These are phyloP conservation scores for Rhododendron griersonianum DNA, from an alignment of 148 eudicot species.

Conservation along the genomic window DNA sequence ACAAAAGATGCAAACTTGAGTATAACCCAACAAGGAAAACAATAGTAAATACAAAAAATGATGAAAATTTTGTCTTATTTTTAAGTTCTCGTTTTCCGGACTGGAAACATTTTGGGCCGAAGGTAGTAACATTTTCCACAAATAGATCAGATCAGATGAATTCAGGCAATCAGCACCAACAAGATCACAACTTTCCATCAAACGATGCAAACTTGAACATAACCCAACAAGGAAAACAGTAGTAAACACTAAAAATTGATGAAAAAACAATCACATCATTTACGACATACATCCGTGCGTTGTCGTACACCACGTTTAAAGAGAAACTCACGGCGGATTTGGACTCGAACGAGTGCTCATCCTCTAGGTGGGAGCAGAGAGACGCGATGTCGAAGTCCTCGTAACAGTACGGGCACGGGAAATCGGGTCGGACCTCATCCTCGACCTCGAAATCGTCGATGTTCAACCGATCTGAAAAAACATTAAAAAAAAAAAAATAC, in stretches of 20 bases:
- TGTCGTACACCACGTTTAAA: background rate
- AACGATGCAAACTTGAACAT: background rate
- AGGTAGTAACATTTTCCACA: too few species aligned
- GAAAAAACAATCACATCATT: background rate
- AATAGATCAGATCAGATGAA: background rate
- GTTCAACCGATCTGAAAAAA: conserved; percentile 59
- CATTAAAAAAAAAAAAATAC: background rate
- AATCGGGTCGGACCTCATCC: conserved; percentile 72
- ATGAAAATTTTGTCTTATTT: background rate
- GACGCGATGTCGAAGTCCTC: conserved; percentile 81
- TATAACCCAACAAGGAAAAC: background rate
- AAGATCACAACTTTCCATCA: background rate
- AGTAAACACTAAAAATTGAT: background rate
- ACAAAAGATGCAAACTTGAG: background rate
- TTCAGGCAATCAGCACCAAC: background rate
- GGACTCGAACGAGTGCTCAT: conserved; percentile 77
- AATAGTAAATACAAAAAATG: background rate
- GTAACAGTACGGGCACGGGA: conserved; percentile 83
- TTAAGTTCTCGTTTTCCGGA: too few species aligned
- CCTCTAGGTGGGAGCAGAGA: conserved; percentile 80
- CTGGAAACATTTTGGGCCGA: too few species aligned
- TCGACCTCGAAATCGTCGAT: conserved; percentile 78
- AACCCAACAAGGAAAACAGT: background rate
- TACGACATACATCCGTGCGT: background rate
- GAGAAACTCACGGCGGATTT: conserved; percentile 55